Conservation (phyloP, 2,329 filamentous ascomycete species). For the Pseudopithomyces maydicus region DNA sequence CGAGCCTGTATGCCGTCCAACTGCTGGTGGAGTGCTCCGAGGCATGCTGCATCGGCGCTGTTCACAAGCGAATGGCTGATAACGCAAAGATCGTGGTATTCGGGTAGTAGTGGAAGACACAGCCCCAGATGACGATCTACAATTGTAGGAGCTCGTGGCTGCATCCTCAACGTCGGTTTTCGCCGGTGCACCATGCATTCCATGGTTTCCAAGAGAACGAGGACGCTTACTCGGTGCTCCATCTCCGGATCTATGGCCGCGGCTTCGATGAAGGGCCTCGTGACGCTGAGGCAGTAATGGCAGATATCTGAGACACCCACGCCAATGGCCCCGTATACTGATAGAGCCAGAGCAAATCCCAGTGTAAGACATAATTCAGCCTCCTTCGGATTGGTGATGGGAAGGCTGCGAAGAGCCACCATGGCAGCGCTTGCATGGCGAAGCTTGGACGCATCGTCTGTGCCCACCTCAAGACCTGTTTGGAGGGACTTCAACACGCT, state of each 20-base stretch:
- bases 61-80: slow-evolving; percentile 9
- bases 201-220: slow-evolving; percentile 13
- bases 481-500: slow-evolving; percentile 8
- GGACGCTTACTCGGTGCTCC: slow-evolving; percentile 4
- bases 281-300: slow-evolving; percentile 12
- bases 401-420: slow-evolving; percentile 7
- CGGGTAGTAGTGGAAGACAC: slow-evolving; percentile 6
- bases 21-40: neutral
- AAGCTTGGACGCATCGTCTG: slow-evolving; percentile 4
- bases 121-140: slow-evolving; percentile 12
- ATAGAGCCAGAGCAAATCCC: slow-evolving; percentile 8
- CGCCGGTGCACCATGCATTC: slow-evolving; percentile 12
- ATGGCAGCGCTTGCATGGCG: slow-evolving; percentile 9
- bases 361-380: slow-evolving; percentile 11
- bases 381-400: slow-evolving; percentile 6
- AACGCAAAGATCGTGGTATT: slow-evolving; percentile 11
- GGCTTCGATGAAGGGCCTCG: slow-evolving; percentile 6
- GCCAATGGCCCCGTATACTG: slow-evolving; percentile 7
- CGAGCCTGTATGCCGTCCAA: neutral
- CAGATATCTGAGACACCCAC: slow-evolving; percentile 11
- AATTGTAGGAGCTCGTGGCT: neutral
- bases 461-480: neutral
- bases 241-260: neutral
- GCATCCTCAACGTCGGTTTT: slow-evolving; percentile 10
- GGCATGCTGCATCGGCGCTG: neutral